phyloP scores from a whole-genome alignment of 1,139 yeast species.

The Candida smagusa region DNA sequence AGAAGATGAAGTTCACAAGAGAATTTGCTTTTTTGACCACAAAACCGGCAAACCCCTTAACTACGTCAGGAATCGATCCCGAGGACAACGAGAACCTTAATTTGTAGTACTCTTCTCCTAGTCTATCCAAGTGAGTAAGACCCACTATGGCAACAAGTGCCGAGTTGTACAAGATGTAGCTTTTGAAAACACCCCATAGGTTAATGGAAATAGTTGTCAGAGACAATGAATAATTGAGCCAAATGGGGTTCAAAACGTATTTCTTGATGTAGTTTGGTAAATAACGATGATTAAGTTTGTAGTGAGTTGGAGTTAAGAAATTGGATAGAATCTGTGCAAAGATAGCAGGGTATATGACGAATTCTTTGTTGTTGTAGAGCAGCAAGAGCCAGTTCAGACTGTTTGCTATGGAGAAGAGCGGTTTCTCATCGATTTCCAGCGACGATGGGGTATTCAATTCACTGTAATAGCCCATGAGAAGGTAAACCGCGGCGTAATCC shows the following conservation, averaged over 20 bases:
- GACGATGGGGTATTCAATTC: slow-evolving; percentile 36
- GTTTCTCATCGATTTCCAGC: slow-evolving; percentile 23
- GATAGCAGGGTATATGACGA: slow-evolving; percentile 31
- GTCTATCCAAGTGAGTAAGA: slow-evolving; percentile 18
- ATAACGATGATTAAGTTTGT: slow-evolving; percentile 36
- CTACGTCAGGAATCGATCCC: slow-evolving; percentile 9
- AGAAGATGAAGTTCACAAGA: slow-evolving; percentile 33
- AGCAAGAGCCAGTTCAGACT: slow-evolving; percentile 15
- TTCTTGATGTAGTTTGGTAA: slow-evolving; percentile 32
- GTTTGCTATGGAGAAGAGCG: slow-evolving; percentile 24
- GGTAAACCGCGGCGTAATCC: slow-evolving; percentile 38
- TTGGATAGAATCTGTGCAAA: slow-evolving; percentile 43
- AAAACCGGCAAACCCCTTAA: slow-evolving; percentile 18
- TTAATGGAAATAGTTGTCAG: slow-evolving; percentile 23
- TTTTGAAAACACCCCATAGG: slow-evolving; percentile 26
- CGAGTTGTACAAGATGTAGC: slow-evolving; percentile 28
- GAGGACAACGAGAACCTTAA: slow-evolving; percentile 19
- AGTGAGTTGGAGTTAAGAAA: slow-evolving; percentile 41
- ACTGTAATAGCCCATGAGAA: slow-evolving; percentile 33
- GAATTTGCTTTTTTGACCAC: slow-evolving; percentile 31
- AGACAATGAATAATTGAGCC: slow-evolving; percentile 40
- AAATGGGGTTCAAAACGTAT: slow-evolving; percentile 38
- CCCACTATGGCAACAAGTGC: slow-evolving; percentile 15
- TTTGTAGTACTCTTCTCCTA: slow-evolving; percentile 29
- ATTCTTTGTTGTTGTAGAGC: slow-evolving; percentile 33